phyloP scores from a whole-genome alignment of 257 asterid genomes.

The Ajuga chamaepitys region DNA sequence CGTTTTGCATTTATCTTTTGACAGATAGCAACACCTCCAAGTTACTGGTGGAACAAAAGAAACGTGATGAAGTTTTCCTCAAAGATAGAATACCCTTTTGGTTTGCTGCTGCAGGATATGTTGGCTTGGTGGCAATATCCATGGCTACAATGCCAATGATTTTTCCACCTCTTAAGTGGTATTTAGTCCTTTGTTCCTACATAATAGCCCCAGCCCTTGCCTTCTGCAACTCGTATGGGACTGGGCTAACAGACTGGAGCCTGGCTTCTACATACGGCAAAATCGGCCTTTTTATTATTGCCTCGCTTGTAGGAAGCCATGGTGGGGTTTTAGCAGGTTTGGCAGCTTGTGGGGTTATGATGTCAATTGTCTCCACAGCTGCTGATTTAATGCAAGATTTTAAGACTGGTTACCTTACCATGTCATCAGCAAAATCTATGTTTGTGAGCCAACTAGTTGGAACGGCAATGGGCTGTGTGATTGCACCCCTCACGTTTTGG shows the following conservation, averaged over 20 bases:
- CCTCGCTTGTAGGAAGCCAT: slow-evolving; percentile 66
- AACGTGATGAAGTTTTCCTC: slow-evolving; percentile 60
- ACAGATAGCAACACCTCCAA: slow-evolving; percentile 51
- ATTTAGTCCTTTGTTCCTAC: slow-evolving; percentile 81
- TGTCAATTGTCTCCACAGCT: slow-evolving; percentile 93
- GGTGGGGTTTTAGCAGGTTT: slow-evolving; percentile 92
- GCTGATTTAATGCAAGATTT: slow-evolving; percentile 98
- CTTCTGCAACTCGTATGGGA: slow-evolving; percentile 91
- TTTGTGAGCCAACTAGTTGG: slow-evolving; percentile 88
- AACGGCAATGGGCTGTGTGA: slow-evolving; percentile 91
- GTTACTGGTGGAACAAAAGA: slow-evolving; percentile 47
- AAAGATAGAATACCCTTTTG: slow-evolving; percentile 75
- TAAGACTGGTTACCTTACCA: slow-evolving; percentile 78
- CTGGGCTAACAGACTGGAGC: slow-evolving; percentile 95
- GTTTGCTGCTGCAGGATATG: slow-evolving; percentile 90
- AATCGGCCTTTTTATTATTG: slow-evolving; percentile 84
- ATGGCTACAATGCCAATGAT: slow-evolving; percentile 65
- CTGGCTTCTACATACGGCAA: slow-evolving; percentile 88
- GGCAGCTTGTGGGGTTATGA: slow-evolving; percentile 96
- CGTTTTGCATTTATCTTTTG: not conserved
- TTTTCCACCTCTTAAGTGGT: slow-evolving; percentile 93
- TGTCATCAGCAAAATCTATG: slow-evolving; percentile 92
- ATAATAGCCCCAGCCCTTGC: slow-evolving; percentile 94
- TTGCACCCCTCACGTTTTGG: slow-evolving; percentile 97
- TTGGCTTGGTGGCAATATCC: slow-evolving; percentile 80